Percentiles rank a stretch among this genome's conserved stretches.
Evolutionary conservation across 2,329 filamentous ascomycete genomes (phyloP).

Genomic region (Penicillium sp.): DNA sequence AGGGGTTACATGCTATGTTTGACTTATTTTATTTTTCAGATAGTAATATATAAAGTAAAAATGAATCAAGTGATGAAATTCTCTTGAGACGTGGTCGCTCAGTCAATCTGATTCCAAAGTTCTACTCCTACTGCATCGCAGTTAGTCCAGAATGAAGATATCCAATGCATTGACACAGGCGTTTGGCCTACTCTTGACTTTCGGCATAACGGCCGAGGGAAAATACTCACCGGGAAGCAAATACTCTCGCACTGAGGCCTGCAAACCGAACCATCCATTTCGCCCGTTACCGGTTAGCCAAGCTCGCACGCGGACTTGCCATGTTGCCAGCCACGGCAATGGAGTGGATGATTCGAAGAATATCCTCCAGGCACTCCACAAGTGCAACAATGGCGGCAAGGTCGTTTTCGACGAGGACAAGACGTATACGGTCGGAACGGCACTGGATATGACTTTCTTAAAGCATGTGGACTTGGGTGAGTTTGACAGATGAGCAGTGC

Average conservation of each 20-base stretch:
- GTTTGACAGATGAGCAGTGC: too few relatives aligned
- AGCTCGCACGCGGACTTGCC: conserved; percentile 32
- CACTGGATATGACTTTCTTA: conserved; percentile 68
- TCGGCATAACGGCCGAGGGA: conserved; percentile 22
- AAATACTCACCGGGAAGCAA: conserved; percentile 13
- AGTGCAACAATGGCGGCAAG: conserved; percentile 67
- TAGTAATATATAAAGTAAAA: neutral
- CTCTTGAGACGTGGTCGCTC: too few relatives aligned
- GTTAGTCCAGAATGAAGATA: conserved; percentile 28
- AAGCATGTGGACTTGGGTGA: conserved; percentile 65
- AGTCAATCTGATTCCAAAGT: too few relatives aligned
- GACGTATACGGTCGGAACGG: conserved; percentile 66
- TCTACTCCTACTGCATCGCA: neutral
- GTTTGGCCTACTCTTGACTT: conserved; percentile 24
- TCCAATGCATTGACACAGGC: conserved; percentile 27
- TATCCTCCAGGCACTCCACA: conserved; percentile 59
- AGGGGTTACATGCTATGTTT: too few relatives aligned
- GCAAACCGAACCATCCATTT: conserved; percentile 35
- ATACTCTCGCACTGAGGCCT: conserved; percentile 27
- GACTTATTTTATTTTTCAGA: neutral
- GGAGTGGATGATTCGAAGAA: conserved; percentile 54
- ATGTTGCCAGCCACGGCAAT: conserved; percentile 33
- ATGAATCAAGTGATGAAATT: too few relatives aligned
- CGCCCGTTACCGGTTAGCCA: conserved; percentile 32
- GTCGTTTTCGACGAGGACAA: conserved; percentile 61